Evolutionary conservation across 495 filamentous ascomycete species (phyloP).

Genomic region (Aspergillus taichungensis): DNA sequence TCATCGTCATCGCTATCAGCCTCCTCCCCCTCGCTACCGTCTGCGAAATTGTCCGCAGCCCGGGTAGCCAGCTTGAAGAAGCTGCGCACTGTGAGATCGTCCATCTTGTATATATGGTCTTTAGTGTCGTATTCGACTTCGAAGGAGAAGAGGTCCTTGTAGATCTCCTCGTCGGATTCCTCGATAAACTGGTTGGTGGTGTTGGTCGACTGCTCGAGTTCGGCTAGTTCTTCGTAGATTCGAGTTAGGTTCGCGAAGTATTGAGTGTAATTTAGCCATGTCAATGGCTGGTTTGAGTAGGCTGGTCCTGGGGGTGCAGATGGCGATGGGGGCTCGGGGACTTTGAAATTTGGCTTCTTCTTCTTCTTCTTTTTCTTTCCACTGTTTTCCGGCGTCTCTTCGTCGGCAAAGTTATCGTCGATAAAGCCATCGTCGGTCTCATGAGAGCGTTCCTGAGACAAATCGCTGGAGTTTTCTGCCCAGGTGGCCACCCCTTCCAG

Average conservation of each 20-base stretch:
- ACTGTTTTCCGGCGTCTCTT: slow-evolving; percentile 30
- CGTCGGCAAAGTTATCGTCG: slow-evolving; percentile 2
- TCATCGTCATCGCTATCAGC: slow-evolving; percentile 11
- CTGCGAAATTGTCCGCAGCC: slow-evolving; percentile 53
- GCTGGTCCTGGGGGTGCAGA: slow-evolving; percentile 75
- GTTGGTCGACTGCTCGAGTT: neutral
- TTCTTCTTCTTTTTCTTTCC: slow-evolving; percentile 44
- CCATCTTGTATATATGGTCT: slow-evolving; percentile 64
- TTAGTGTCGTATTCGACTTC: slow-evolving; percentile 82
- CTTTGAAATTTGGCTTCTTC: slow-evolving; percentile 50
- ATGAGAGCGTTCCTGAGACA: neutral
- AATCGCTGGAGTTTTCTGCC: slow-evolving; percentile 19
- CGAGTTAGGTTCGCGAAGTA: slow-evolving; percentile 88
- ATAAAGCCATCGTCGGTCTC: slow-evolving; percentile 1
- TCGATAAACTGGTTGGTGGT: neutral
- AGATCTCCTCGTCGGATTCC: slow-evolving; percentile 11
- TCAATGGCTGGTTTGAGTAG: slow-evolving; percentile 78
- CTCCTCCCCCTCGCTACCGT: slow-evolving; percentile 10
- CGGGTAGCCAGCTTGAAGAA: slow-evolving; percentile 68
- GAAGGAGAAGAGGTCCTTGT: slow-evolving; percentile 56
- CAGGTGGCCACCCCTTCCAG: slow-evolving; percentile 47
- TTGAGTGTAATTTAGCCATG: slow-evolving; percentile 70
- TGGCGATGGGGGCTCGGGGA: slow-evolving; percentile 66
- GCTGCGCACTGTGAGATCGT: slow-evolving; percentile 78
- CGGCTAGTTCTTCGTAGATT: slow-evolving; percentile 59